These are phyloP conservation scores for Fusarium coffeatum DNA, from an alignment of 2,329 filamentous ascomycete species.

Conservation along the genomic window DNA sequence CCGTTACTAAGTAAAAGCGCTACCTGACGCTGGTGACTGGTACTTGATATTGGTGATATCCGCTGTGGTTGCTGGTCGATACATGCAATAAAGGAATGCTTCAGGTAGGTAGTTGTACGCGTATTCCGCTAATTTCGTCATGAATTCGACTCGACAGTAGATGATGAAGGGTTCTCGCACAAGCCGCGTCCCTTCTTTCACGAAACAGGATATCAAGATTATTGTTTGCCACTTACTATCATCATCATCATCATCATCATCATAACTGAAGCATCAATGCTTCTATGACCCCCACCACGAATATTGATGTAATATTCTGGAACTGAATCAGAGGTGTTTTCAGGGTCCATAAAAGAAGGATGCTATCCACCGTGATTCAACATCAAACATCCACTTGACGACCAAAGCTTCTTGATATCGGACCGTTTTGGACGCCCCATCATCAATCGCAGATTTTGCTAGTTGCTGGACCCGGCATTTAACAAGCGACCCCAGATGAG, in stretches of 20 bases:
- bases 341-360: constrained; percentile 16
- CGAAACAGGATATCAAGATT: constrained; percentile 3
- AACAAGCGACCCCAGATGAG: constrained; percentile 16
- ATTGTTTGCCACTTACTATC: background rate
- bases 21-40: background rate
- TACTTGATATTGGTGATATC: background rate
- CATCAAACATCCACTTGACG: constrained; percentile 26
- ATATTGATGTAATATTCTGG: constrained; percentile 4
- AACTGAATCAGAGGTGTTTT: constrained; percentile 14
- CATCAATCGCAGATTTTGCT: constrained; percentile 18
- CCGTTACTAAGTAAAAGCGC: background rate
- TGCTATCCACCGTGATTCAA: constrained; percentile 27
- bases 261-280: background rate
- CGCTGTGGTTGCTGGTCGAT: background rate
- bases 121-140: background rate
- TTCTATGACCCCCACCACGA: background rate
- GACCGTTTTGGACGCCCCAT: constrained; percentile 33
- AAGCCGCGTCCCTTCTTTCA: background rate
- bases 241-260: background rate
- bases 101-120: background rate
- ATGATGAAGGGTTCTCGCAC: background rate
- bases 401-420: constrained; percentile 28
- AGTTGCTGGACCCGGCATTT: constrained; percentile 15
- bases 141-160: background rate
- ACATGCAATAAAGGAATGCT: background rate